Evolutionary conservation across 2,329 filamentous ascomycete species (phyloP), one percentile per base, ranked within the genome.

Genomic region (Pseudogymnoascus sp.): DNA sequence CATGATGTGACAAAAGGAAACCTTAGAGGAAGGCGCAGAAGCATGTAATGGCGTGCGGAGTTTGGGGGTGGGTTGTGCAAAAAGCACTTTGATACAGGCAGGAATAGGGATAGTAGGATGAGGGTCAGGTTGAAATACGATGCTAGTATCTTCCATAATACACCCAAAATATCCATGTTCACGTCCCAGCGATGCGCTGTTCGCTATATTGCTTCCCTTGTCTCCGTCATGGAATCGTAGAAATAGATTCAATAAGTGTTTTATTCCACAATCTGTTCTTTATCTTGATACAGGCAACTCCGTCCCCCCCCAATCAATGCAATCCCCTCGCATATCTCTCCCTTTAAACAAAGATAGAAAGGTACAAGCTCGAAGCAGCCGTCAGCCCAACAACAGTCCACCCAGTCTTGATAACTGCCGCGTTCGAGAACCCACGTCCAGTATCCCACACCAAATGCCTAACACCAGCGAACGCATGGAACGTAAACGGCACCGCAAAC

Each of bases 401-500:
- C 13, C 87, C 87, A 1, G 83, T 86, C 74, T 77, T 78, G 68
- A 84, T 82, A 64, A 90, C 86, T 70, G 81, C 77, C 74, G 81
- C 77, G 72, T 89, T 89, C 69, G 77, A 81, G 64, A 90, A 81
- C 59, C 80, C 78, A 68, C 77, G 77, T 60, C 84, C 86, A 39
- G 81, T 74, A 78, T 90, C 87, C 87, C 87, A 90, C 13, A 79
- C 71, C 78, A 90, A 78, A 82, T 90, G 87, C 71, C 87, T 82
- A 18, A 90, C 36, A n/a, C 87, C 87, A 72, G 89, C 89, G 69
- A 87, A 77, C 64, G 72, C 75, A 74, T 90, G 87, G 75, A 82
- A 90, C 59, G 84, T 84, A 73, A 90, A 89, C 3, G 86, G 86
- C 66, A 84, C 74, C 13, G 85, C 85, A 42, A 87, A 68, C 33